phyloP scores from a whole-genome alignment of 352 stramenopile species.

The Phytophthora palmivora region DNA sequence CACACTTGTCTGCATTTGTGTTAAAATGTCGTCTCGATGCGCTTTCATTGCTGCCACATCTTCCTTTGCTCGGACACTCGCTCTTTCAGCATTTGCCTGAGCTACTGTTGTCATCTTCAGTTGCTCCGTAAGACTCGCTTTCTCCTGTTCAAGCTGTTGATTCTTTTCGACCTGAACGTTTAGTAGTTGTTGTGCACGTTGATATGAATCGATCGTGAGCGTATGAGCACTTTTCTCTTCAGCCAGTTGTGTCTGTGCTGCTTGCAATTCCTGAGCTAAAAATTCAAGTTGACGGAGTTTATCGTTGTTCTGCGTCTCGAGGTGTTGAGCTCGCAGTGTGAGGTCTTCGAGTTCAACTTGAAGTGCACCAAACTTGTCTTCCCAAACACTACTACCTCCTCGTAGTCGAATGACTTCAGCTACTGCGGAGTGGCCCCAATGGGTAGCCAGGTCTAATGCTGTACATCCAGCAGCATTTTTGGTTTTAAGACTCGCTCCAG shows the following conservation, averaged over 20 bases:
- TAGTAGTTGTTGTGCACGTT: constrained; percentile 22
- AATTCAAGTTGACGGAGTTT: constrained; percentile 34
- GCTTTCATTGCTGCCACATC: constrained; percentile 44
- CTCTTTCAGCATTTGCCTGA: constrained; percentile 38
- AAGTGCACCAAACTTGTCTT: constrained; percentile 76
- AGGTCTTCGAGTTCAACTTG: constrained; percentile 73
- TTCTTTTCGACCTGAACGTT: constrained; percentile 3
- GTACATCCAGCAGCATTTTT: constrained; percentile 80
- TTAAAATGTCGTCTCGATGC: constrained; percentile 59
- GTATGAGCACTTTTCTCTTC: constrained; percentile 51
- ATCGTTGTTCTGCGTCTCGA: constrained; percentile 39
- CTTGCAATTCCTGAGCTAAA: constrained; percentile 39
- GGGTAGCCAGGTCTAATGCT: constrained; percentile 70
- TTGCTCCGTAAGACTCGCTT: constrained; percentile 16
- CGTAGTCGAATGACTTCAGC: constrained; percentile 74
- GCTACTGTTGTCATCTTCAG: constrained; percentile 39
- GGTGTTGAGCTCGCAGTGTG: constrained; percentile 18
- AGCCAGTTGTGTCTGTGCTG: constrained; percentile 47
- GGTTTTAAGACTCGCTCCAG: constrained; percentile 68
- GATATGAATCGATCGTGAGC: constrained; percentile 10
- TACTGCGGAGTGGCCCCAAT: constrained; percentile 77
- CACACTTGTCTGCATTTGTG: constrained; percentile 54
- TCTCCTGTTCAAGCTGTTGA: constrained; percentile 24
- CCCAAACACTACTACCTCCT: constrained; percentile 72
- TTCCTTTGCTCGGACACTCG: constrained; percentile 31